Evolutionary conservation across 2,329 filamentous ascomycete species (phyloP).

Genomic region (Chalara sp.): DNA sequence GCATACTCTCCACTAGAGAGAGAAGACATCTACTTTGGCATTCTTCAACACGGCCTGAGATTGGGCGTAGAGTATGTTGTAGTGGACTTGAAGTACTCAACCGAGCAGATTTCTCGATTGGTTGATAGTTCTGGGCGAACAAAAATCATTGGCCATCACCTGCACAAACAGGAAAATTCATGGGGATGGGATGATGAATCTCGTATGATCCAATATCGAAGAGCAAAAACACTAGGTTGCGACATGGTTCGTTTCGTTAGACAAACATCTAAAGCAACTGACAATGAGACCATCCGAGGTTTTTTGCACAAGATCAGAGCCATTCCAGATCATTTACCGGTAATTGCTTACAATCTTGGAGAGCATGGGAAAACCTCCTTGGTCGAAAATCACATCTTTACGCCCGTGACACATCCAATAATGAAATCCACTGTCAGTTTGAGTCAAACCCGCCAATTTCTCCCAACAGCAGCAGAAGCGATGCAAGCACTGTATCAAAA

Average conservation of each 20-base stretch:
- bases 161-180: constrained; percentile 26
- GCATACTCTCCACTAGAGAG: constrained; percentile 16
- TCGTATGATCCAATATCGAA: constrained; percentile 42
- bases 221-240: constrained; percentile 43
- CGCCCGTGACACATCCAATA: constrained; percentile 47
- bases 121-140: constrained; percentile 41
- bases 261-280: constrained; percentile 39
- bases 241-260: constrained; percentile 50
- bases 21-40: constrained; percentile 41
- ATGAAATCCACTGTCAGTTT: constrained; percentile 46
- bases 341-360: constrained; percentile 50
- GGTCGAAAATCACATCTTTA: constrained; percentile 50
- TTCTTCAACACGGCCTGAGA: constrained; percentile 57
- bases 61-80: constrained; percentile 60
- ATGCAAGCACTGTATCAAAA: constrained; percentile 60
- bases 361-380: constrained; percentile 46
- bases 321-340: constrained; percentile 19
- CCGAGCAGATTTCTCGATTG: constrained; percentile 37
- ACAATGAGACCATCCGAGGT: constrained; percentile 35
- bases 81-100: constrained; percentile 50
- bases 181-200: constrained; percentile 42
- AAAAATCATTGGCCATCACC: constrained; percentile 46
- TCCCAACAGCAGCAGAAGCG: constrained; percentile 51
- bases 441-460: constrained; percentile 22
- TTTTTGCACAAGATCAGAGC: constrained; percentile 22